Evolutionary conservation across 306 rosid genomes (phyloP).

Genomic region (Cucumis melo): DNA sequence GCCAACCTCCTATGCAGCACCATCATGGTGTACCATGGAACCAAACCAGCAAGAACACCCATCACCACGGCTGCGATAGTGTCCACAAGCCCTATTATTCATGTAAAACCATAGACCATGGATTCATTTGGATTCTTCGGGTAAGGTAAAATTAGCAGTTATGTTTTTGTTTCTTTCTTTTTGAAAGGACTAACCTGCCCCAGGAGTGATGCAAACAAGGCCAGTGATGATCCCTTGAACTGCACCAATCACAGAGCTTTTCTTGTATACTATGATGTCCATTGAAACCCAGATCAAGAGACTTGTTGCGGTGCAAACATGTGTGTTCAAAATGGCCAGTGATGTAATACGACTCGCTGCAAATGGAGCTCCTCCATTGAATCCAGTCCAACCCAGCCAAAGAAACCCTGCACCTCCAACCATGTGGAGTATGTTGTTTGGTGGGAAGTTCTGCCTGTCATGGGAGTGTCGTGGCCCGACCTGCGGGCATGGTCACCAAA

Average conservation of each 20-base stretch:
- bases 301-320: conserved; percentile 60
- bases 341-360: conserved; percentile 31
- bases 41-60: conserved; percentile 28
- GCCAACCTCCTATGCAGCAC: conserved; percentile 36
- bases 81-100: conserved; percentile 25
- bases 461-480: conserved; percentile 58
- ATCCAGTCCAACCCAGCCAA: conserved; percentile 77
- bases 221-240: conserved; percentile 81
- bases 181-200: conserved; percentile 35
- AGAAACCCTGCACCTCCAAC: conserved; percentile 68
- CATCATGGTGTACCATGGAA: conserved; percentile 70
- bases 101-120: neutral
- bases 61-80: conserved; percentile 30
- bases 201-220: conserved; percentile 80
- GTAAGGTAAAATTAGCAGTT: neutral
- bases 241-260: conserved; percentile 55
- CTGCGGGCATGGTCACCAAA: conserved; percentile 8
- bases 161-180: neutral
- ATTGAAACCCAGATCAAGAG: conserved; percentile 58
- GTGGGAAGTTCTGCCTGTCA: conserved; percentile 58
- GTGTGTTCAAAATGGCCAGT: conserved; percentile 52
- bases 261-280: conserved; percentile 44
- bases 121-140: neutral
- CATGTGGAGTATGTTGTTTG: conserved; percentile 65
- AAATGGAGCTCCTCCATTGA: conserved; percentile 73